A percentile compares a stretch with the other conserved stretches of the same genome.
Evolutionary conservation across 306 rosid genomes (phyloP).

Genomic region (Vigna nakashimae): DNA sequence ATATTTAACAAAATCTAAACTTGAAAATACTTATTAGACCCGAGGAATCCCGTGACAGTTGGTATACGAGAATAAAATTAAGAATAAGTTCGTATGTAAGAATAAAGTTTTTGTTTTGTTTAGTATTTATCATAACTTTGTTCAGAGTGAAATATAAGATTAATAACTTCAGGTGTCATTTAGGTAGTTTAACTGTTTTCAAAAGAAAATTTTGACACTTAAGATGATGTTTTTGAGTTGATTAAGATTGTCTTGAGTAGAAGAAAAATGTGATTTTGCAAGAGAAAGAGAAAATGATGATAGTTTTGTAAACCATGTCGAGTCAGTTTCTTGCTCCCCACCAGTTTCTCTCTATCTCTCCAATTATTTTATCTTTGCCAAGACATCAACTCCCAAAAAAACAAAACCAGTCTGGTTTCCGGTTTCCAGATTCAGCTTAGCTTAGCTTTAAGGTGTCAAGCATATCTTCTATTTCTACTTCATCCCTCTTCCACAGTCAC

Average conservation of each 20-base stretch:
- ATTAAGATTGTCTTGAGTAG: background rate
- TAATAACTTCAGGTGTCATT: no score
- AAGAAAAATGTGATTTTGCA: background rate
- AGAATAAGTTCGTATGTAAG: no score
- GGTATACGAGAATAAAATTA: no score
- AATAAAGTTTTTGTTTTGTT: no score
- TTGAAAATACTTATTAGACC: no score
- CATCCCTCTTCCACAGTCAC: background rate
- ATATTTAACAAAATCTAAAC: no score
- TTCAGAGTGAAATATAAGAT: no score
- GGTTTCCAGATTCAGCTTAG: slow-evolving; percentile 42
- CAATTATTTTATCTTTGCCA: slow-evolving; percentile 73
- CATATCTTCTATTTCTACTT: slow-evolving; percentile 42
- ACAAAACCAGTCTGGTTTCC: slow-evolving; percentile 66
- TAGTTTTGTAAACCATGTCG: slow-evolving; percentile 38
- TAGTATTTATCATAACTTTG: no score
- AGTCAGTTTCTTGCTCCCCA: slow-evolving; percentile 46
- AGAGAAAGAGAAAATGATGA: background rate
- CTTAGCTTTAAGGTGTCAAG: slow-evolving; percentile 55
- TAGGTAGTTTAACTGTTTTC: no score
- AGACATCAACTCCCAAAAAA: slow-evolving; percentile 52
- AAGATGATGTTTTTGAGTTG: background rate
- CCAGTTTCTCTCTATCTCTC: slow-evolving; percentile 51
- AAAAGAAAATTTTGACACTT: background rate
- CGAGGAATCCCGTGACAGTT: no score